Evolutionary conservation across 306 rosid genomes (phyloP).

Genomic region (Urtica urens): DNA sequence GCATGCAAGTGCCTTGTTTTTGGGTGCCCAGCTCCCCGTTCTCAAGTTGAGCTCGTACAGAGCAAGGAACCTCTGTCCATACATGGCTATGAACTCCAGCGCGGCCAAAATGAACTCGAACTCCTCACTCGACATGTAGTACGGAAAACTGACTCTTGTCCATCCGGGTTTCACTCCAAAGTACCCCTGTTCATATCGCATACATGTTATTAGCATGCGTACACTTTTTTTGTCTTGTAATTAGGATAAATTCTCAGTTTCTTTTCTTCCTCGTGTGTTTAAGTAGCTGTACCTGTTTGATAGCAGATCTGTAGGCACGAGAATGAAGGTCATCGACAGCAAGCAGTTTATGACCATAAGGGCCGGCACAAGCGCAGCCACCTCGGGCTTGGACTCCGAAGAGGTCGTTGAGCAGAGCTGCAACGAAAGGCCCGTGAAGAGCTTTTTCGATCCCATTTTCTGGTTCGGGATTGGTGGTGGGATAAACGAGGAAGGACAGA

Average conservation of each 20-base stretch:
- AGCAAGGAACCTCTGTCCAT: conserved; percentile 70
- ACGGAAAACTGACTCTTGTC: conserved; percentile 80
- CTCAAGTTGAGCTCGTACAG: conserved; percentile 42
- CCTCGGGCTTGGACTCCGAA: conserved; percentile 90
- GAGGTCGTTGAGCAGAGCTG: conserved; percentile 58
- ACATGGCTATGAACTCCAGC: conserved; percentile 58
- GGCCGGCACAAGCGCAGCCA: conserved; percentile 92
- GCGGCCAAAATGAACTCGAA: conserved; percentile 62
- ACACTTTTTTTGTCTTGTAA: no score
- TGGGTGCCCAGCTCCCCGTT: conserved; percentile 53
- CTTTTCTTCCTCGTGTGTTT: not conserved
- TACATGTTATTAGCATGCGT: no score
- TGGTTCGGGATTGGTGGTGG: conserved; percentile 42
- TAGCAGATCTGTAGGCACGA: conserved; percentile 46
- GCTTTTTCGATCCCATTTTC: conserved; percentile 50
- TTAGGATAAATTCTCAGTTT: not conserved
- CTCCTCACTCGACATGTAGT: conserved; percentile 60
- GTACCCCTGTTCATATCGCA: conserved; percentile 45
- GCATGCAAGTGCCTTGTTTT: conserved; percentile 30
- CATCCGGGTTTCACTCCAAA: conserved; percentile 80
- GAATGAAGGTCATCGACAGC: conserved; percentile 34
- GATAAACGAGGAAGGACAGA: conserved; percentile 53
- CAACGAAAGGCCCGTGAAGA: conserved; percentile 71
- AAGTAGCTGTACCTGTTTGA: conserved; percentile 33
- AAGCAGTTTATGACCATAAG: conserved; percentile 68